Conservation (phyloP, 225 moss, liverwort and hornwort species). For the Thuidium tamariscinum region DNA sequence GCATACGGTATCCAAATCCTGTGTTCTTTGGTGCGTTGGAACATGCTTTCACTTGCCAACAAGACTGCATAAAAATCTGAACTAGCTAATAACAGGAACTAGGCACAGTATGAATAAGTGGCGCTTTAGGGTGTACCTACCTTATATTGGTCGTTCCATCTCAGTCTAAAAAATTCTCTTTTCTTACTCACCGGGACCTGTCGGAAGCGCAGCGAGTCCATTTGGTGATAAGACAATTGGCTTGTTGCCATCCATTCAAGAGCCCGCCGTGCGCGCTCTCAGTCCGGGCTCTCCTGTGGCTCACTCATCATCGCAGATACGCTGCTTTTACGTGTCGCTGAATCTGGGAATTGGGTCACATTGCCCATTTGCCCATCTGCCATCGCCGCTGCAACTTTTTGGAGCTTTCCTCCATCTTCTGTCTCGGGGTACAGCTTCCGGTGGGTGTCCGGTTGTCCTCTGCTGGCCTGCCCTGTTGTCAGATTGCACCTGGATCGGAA, state of each 20-base stretch:
- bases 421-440: not conserved
- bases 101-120: no score
- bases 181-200: not conserved
- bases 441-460: not conserved
- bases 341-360: not conserved
- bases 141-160: not conserved
- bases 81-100: no score
- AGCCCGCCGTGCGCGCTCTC: not conserved
- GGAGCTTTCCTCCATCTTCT: not conserved
- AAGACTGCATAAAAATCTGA: no score
- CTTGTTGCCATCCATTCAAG: conserved; percentile 3
- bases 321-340: not conserved
- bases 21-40: no score
- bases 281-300: not conserved
- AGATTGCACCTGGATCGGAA: not conserved
- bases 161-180: not conserved
- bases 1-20: no score
- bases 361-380: not conserved
- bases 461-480: not conserved
- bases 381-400: not conserved
- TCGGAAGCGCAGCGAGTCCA: not conserved
- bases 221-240: conserved; percentile 12
- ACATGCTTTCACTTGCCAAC: no score
- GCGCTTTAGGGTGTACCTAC: no score
- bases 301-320: not conserved